Conservation (phyloP, 345 rosid species). For the Eucalyptus pauciflora region DNA sequence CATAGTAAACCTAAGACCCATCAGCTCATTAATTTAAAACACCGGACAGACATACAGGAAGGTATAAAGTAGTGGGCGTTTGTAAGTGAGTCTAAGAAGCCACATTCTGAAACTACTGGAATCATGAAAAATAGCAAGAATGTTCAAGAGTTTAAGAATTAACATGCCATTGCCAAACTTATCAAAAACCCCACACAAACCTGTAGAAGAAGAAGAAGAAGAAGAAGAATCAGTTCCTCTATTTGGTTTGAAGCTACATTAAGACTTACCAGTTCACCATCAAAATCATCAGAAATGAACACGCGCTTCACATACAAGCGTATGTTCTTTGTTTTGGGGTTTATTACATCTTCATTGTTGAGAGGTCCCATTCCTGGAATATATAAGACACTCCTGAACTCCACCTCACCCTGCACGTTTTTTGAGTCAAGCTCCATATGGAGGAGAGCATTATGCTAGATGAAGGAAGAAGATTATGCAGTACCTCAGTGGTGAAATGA, state of each 20-base stretch:
- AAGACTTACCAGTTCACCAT: slow-evolving; percentile 87
- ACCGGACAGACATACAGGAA: background rate
- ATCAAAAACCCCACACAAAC: background rate
- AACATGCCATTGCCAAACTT: background rate
- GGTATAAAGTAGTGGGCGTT: background rate
- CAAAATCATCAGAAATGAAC: slow-evolving; percentile 98
- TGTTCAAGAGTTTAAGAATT: background rate
- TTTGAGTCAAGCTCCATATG: background rate
- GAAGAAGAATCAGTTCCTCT: background rate
- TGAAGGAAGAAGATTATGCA: background rate
- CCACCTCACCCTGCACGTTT: slow-evolving; percentile 81
- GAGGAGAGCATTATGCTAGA: background rate
- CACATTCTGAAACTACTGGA: background rate
- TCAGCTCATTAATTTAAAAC: background rate
- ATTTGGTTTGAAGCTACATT: background rate
- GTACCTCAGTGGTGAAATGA: slow-evolving; percentile 92
- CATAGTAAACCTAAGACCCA: background rate
- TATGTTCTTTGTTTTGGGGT: slow-evolving; percentile 89
- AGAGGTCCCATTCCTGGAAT: slow-evolving; percentile 98
- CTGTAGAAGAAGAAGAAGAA: background rate
- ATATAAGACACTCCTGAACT: slow-evolving; percentile 87
- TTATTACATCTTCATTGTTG: slow-evolving; percentile 76
- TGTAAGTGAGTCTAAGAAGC: background rate
- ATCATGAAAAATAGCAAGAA: background rate
- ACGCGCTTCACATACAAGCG: slow-evolving; percentile 91